Percentiles rank a stretch among this genome's conserved stretches.
Conservation (phyloP, 495 filamentous ascomycete genomes). For the Penicillium argentinense region DNA sequence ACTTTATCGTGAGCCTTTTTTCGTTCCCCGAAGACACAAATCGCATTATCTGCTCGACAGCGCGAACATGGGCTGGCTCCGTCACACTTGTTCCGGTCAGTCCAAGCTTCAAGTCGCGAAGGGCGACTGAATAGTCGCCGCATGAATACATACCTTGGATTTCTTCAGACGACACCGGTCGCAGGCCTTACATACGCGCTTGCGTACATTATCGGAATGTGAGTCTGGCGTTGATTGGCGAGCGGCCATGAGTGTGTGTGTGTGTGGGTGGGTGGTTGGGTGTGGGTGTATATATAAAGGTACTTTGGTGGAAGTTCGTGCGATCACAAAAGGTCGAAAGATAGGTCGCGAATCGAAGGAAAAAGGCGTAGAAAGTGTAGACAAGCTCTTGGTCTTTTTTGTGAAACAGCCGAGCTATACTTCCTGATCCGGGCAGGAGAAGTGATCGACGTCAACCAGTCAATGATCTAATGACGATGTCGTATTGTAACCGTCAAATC, state of each 20-base stretch:
- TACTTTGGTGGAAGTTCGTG: too few relatives aligned
- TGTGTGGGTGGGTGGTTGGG: conserved; percentile 4
- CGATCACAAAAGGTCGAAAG: too few relatives aligned
- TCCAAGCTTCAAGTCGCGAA: too few relatives aligned
- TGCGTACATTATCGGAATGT: conserved; percentile 50
- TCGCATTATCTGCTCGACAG: conserved; percentile 58
- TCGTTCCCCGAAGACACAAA: conserved; percentile 63
- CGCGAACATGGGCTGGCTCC: conserved; percentile 59
- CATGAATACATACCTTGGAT: conserved; percentile 52
- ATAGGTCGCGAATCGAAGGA: conserved; percentile 3
- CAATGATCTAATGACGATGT: conserved; percentile 35
- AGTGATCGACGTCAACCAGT: conserved; percentile 34
- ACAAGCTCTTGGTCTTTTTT: conserved; percentile 5
- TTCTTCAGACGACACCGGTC: conserved; percentile 65
- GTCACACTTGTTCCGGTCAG: conserved; percentile 53
- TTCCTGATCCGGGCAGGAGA: conserved; percentile 23
- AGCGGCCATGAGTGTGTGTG: conserved; percentile 37
- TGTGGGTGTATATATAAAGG: too few relatives aligned
- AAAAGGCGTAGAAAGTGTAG: background rate
- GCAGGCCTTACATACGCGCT: conserved; percentile 64
- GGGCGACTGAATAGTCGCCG: too few relatives aligned
- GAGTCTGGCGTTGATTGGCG: conserved; percentile 48
- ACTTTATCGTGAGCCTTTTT: conserved; percentile 64
- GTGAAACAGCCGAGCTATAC: conserved; percentile 18
- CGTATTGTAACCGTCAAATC: conserved; percentile 5